Conservation (phyloP, 805 yeast genomes). For the Metschnikowia gruessii region DNA sequence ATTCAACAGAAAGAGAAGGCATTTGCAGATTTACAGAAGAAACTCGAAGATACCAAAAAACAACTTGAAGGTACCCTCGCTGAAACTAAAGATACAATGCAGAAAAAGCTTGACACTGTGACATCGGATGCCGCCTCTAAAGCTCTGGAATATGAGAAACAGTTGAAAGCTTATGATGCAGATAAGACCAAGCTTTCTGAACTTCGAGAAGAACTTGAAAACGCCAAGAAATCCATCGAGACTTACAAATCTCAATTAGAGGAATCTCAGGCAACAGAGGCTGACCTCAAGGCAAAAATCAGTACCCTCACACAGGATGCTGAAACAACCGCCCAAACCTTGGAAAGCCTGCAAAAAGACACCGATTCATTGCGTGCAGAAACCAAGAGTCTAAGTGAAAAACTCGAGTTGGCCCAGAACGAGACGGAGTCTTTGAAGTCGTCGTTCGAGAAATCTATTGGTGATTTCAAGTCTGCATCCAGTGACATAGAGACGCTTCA, state of each 20-base stretch:
- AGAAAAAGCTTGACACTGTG: background rate
- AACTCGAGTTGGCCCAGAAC: background rate
- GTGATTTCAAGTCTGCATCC: background rate
- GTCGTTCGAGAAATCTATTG: background rate
- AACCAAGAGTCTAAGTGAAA: background rate
- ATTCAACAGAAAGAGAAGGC: slow-evolving; percentile 13
- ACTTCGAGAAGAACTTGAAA: background rate
- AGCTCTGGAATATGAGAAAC: background rate
- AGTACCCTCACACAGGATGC: slow-evolving; percentile 1
- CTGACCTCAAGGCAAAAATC: background rate
- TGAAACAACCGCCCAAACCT: background rate
- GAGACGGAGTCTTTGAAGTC: background rate
- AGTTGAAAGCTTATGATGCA: background rate
- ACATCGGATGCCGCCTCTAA: background rate
- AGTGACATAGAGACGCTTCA: slow-evolving; percentile 2
- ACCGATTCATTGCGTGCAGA: background rate
- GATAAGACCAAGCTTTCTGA: background rate
- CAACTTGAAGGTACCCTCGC: slow-evolving; percentile 1
- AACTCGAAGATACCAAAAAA: slow-evolving; percentile 8
- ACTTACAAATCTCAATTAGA: background rate
- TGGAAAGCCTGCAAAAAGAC: background rate
- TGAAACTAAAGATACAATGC: slow-evolving; percentile 16
- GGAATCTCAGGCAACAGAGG: background rate
- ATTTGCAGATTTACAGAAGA: slow-evolving; percentile 14
- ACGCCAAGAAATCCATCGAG: background rate